Base-by-base conservation (phyloP, 2,329 filamentous ascomycete species). In the Colletotrichum filicis region DNA sequence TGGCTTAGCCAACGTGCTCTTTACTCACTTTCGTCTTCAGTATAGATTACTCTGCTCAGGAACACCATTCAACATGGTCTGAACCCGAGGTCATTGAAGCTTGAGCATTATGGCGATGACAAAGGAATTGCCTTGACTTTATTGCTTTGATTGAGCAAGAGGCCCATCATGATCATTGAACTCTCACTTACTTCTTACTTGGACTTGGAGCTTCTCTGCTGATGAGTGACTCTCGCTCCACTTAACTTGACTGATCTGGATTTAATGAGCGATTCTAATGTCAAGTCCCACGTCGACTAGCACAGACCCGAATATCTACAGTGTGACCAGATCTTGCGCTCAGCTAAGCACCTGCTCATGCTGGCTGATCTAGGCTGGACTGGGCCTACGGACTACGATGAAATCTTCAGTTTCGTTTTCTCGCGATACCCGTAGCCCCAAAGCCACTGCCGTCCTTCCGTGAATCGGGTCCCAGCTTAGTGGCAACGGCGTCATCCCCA, bases 41-140 rank as follows among this genome's bases (percentile, higher is more conserved):
- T 26, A 3, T 26, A 4, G 42, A 22, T 8, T 1, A 8, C 2
- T n/a, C 8, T 22, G 8, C 1, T 46, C 1, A 0, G 8, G 7
- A 49, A 2, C 19, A n/a, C 19, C 8, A 9, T 6, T 49, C 3
- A 8, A 19, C 3, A 49, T n/a, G 3, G n/a, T 8, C 8, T 22
- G 42, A n/a, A 19, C 3, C 7, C 9, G 19, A 19, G 37, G 1
- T 35, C 5, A 11, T 19, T 3, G 3, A 19, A 42, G 19, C 4
- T 26, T 26, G 24, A 26, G 24, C 24, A 26, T 26, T 1, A 26
- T 26, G 24, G 1, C 24, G 24, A 26, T 26, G 24, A 26, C 24
- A 26, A 26, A 26, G 24, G 24, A 26, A 26, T 26, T 26, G 4
- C 24, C 24, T 26, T 26, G 24, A 26, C 24, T 26, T 26, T 26